Evolutionary conservation across 2,329 filamentous ascomycete genomes (phyloP).

Genomic region (Phaeosphaeria sp.): DNA sequence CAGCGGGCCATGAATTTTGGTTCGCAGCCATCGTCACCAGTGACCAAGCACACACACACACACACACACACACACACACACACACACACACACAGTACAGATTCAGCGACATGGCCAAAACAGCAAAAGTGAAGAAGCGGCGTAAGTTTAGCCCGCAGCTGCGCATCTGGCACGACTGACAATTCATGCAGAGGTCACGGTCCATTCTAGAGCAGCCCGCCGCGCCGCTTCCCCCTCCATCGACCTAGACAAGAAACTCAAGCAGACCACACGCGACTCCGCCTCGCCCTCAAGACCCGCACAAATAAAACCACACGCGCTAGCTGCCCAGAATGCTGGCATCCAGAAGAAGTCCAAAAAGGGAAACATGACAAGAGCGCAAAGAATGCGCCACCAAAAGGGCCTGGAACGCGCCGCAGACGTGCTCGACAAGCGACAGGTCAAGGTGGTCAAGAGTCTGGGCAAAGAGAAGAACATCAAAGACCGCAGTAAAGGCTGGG

Average conservation of each 20-base stretch:
- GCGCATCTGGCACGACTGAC: background rate
- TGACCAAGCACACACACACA: too few species aligned
- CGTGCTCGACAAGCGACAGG: slow-evolving; percentile 61
- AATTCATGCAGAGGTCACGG: slow-evolving; percentile 60
- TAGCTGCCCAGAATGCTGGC: slow-evolving; percentile 73
- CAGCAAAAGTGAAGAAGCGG: slow-evolving; percentile 55
- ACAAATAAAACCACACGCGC: slow-evolving; percentile 57
- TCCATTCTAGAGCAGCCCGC: slow-evolving; percentile 76
- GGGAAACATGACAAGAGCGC: slow-evolving; percentile 54
- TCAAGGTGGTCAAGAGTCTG: slow-evolving; percentile 62
- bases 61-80: too few species aligned
- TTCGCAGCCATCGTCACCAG: too few species aligned
- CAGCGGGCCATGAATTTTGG: slow-evolving; percentile 18
- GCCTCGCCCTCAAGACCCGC: slow-evolving; percentile 33
- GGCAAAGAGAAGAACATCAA: slow-evolving; percentile 56
- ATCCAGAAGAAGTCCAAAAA: slow-evolving; percentile 72
- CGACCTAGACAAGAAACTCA: slow-evolving; percentile 74
- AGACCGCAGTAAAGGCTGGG: slow-evolving; percentile 53
- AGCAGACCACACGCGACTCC: slow-evolving; percentile 51
- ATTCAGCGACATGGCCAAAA: slow-evolving; percentile 49
- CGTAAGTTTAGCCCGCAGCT: slow-evolving; percentile 28
- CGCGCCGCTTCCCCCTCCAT: slow-evolving; percentile 74
- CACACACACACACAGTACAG: slow-evolving; percentile 2
- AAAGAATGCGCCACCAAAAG: slow-evolving; percentile 56
- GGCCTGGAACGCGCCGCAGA: slow-evolving; percentile 62